phyloP scores from a whole-genome alignment of 2,329 filamentous ascomycete genomes.

The Exophiala sideris region DNA sequence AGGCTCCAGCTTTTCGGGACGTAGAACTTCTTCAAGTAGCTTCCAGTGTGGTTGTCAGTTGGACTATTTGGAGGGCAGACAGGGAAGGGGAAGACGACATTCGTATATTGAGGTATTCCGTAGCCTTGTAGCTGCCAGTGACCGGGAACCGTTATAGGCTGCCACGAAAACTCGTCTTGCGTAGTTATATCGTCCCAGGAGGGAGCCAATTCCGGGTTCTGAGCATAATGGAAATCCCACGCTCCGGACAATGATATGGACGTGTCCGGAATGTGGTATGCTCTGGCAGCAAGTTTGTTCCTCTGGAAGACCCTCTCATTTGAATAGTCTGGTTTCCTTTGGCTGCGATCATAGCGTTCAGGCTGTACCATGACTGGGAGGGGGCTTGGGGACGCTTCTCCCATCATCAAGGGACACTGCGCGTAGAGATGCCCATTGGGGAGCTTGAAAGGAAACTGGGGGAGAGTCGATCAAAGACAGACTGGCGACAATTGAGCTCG shows the following conservation, averaged over 20 bases:
- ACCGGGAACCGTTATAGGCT: conserved; percentile 59
- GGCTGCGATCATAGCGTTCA: background rate
- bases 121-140: conserved; percentile 70
- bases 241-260: conserved; percentile 49
- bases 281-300: conserved; percentile 52
- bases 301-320: conserved; percentile 52
- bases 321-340: background rate
- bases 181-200: conserved; percentile 26
- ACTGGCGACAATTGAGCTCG: too few species aligned
- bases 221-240: conserved; percentile 50
- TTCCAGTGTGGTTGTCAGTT: conserved; percentile 62
- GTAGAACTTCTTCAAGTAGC: conserved; percentile 57
- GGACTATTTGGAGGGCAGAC: conserved; percentile 63
- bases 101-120: conserved; percentile 66
- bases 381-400: background rate
- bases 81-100: conserved; percentile 63
- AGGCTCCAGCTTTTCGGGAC: conserved; percentile 37
- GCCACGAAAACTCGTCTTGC: conserved; percentile 43
- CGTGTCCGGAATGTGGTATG: conserved; percentile 52
- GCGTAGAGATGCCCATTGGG: too few species aligned
- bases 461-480: too few species aligned
- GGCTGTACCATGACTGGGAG: background rate
- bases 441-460: too few species aligned
- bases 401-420: too few species aligned
- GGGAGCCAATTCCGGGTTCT: conserved; percentile 5